phyloP scores from a whole-genome alignment of 257 asterid genomes.

The Cordia subcordata region DNA sequence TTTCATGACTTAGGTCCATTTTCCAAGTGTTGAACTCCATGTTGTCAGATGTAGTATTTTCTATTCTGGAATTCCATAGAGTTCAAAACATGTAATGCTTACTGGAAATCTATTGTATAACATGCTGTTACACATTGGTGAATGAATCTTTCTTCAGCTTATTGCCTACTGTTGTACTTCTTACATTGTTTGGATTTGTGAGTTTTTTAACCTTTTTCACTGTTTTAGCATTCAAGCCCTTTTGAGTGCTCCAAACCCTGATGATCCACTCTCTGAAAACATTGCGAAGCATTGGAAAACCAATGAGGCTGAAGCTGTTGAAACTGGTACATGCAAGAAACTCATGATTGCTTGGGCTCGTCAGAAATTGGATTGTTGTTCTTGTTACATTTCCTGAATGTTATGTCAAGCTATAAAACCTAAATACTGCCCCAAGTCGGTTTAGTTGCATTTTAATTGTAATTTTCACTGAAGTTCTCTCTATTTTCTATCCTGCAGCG shows the following conservation, averaged over 20 bases:
- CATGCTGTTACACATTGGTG: too few relatives aligned
- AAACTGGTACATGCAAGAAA: constrained; percentile 57
- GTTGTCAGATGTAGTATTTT: too few relatives aligned
- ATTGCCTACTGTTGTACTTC: neutral
- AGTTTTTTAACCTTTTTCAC: neutral
- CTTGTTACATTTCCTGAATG: neutral
- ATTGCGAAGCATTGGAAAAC: constrained; percentile 99
- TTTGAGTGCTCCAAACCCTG: constrained; percentile 97
- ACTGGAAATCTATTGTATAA: too few relatives aligned
- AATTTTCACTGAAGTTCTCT: neutral
- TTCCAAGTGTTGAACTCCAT: too few relatives aligned
- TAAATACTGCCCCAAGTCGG: neutral
- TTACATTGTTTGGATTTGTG: neutral
- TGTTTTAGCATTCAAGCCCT: constrained; percentile 92
- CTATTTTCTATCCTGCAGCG: constrained; percentile 33
- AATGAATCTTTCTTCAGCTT: too few relatives aligned
- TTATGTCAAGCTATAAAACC: neutral
- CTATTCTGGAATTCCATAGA: too few relatives aligned
- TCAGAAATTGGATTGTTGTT: too few relatives aligned
- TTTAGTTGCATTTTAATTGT: too few relatives aligned
- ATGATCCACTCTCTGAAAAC: constrained; percentile 97
- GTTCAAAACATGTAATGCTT: too few relatives aligned
- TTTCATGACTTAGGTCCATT: too few relatives aligned
- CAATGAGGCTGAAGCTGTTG: constrained; percentile 97
- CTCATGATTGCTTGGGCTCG: neutral